Evolutionary conservation across 1,139 yeast species (phyloP), one percentile per base, ranked within the genome.

Genomic region (Saccharomyces uvarum): DNA sequence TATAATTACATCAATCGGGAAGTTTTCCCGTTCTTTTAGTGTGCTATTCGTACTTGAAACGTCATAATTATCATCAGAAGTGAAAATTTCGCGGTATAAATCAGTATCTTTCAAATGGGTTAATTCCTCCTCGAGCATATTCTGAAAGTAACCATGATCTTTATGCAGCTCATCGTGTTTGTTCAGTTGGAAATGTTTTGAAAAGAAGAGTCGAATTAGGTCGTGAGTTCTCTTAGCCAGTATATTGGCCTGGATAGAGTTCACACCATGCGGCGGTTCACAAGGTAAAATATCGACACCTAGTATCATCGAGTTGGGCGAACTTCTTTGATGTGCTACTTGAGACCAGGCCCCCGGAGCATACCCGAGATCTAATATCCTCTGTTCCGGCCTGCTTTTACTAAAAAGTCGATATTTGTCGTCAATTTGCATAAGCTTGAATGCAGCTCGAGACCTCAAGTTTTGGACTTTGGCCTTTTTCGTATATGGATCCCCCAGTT

Each of bases 321-420:
- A 69, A 11, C 88, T 79, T 47, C 80, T 71, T 49, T 80, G 82
- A 5, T 80, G 80, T 0, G 96, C 86, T 32, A 87, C 95, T 61
- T 84, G 88, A 11, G 91, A 79, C 99, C 99, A 93, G 38, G 96
- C 91, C 0, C 99, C 99, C 0, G 99, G 99, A 0, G 96, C 96
- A 68, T 79, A 93, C 1, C 99, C 99, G 52, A 93, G 75, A 71
- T 93, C 99, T 3, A 93, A 82, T 0, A 93, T 86, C 54, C 85
- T 82, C 61, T 73, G 75, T 3, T 38, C 13, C 8, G 54, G 29
- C 19, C 48, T 52, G 5, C 55, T 75, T 6, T 79, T 75, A 54
- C 73, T 73, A 68, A 93, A 83, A 2, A 93, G 59, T 29, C 75
- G 72, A 70, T 77, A 86, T 64, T 79, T 82, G 31, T 82, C 75